Percentiles rank a stretch among this genome's conserved stretches.
Evolutionary conservation across 768 basidiomycete genomes (phyloP).

Genomic region (Podaxis mareebaensis): DNA sequence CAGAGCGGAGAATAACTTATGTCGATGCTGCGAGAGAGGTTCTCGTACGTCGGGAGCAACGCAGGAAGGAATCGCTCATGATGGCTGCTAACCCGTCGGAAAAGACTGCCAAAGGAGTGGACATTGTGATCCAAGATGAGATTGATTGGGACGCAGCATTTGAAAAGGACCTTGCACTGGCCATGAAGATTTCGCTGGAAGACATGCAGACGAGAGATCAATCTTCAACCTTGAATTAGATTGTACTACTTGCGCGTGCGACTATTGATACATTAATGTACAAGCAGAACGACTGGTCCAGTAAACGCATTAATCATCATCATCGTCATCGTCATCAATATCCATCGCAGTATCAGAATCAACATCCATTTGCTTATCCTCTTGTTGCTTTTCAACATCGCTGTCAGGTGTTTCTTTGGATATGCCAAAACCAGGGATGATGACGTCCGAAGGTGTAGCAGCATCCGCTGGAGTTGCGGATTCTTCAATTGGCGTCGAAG

Average conservation of each 20-base stretch:
- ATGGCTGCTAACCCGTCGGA: neutral
- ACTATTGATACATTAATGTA: constrained; percentile 7
- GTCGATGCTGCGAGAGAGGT: constrained; percentile 32
- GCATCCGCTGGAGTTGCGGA: constrained; percentile 22
- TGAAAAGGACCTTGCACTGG: constrained; percentile 11
- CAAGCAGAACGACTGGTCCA: neutral
- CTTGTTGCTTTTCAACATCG: neutral
- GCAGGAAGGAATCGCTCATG: neutral
- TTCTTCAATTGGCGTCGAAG: constrained; percentile 31
- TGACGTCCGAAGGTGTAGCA: constrained; percentile 3
- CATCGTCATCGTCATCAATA: constrained; percentile 23
- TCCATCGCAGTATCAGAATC: constrained; percentile 24
- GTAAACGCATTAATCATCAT: neutral
- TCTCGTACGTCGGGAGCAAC: neutral
- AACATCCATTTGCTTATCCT: constrained; percentile 4
- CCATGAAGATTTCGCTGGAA: constrained; percentile 18
- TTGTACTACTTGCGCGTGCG: neutral
- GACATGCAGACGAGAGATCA: constrained; percentile 4
- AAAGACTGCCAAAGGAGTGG: neutral
- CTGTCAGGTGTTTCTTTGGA: neutral
- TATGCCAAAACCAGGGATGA: neutral
- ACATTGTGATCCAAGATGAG: neutral
- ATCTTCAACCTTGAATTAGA: neutral
- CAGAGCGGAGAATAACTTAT: constrained; percentile 35
- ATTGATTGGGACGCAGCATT: constrained; percentile 15